A percentile compares a stretch with the other conserved stretches of the same genome.
These are phyloP conservation scores for Salix udensis DNA, from an alignment of 345 rosid genomes.

Conservation along the genomic window DNA sequence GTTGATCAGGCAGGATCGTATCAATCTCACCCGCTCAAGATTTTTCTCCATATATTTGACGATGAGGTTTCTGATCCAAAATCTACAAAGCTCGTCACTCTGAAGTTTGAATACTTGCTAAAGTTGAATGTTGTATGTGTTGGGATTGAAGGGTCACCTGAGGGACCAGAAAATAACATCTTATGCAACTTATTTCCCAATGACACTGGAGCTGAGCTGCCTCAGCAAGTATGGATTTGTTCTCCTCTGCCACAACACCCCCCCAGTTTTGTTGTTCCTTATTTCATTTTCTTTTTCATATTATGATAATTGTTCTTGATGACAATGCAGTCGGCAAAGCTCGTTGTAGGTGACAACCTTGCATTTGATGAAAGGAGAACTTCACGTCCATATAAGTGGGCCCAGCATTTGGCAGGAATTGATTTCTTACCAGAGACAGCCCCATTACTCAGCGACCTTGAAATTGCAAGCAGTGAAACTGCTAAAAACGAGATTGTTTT, in stretches of 20 bases:
- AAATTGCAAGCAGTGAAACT: conserved; percentile 44
- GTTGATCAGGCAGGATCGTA: conserved; percentile 53
- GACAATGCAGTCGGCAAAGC: conserved; percentile 70
- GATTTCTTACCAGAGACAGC: conserved; percentile 86
- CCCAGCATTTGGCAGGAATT: conserved; percentile 89
- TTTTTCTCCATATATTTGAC: conserved; percentile 59
- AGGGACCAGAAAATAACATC: conserved; percentile 49
- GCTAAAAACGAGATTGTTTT: conserved; percentile 42
- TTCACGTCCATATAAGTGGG: conserved; percentile 90
- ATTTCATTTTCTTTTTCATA: conserved; percentile 9
- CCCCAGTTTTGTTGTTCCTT: not conserved
- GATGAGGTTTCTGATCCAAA: conserved; percentile 61
- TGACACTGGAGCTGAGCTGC: conserved; percentile 82
- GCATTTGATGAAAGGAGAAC: conserved; percentile 56
- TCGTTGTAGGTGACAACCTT: conserved; percentile 50
- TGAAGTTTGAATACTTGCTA: conserved; percentile 72
- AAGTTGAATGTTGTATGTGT: conserved; percentile 81
- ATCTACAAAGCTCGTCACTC: conserved; percentile 44
- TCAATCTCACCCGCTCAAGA: conserved; percentile 67
- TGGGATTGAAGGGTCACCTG: conserved; percentile 56
- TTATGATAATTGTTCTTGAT: conserved; percentile 20
- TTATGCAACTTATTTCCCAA: conserved; percentile 74
- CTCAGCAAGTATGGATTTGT: conserved; percentile 61
- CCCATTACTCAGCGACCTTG: conserved; percentile 51
- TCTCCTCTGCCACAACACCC: not conserved